Evolutionary conservation across 2,329 filamentous ascomycete species (phyloP).

Genomic region (Alternaria infectoria): DNA sequence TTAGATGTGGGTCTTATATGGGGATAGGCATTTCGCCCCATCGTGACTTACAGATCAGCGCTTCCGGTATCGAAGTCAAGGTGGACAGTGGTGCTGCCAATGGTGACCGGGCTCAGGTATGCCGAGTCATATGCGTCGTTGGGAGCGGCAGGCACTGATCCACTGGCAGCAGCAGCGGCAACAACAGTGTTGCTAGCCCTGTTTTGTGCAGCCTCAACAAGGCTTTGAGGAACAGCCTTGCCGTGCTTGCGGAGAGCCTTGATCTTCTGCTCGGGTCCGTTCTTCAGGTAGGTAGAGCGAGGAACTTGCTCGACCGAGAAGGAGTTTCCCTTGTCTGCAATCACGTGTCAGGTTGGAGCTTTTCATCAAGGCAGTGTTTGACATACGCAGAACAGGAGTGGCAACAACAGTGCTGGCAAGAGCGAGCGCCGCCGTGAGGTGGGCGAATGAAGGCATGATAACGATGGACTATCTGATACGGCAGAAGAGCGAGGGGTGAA

Average conservation of each 20-base stretch:
- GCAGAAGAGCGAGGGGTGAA: constrained; percentile 15
- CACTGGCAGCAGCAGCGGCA: constrained; percentile 29
- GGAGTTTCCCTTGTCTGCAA: constrained; percentile 27
- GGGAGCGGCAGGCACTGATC: constrained; percentile 50
- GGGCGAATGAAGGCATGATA: constrained; percentile 43
- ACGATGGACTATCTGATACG: constrained; percentile 6
- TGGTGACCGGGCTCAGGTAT: constrained; percentile 59
- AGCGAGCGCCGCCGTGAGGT: constrained; percentile 42
- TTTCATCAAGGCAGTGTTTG: neutral
- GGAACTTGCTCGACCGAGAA: constrained; percentile 44
- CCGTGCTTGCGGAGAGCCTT: constrained; percentile 51
- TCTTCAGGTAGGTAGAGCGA: constrained; percentile 41
- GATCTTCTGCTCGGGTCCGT: constrained; percentile 46
- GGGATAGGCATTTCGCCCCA: neutral
- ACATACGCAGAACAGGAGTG: constrained; percentile 31
- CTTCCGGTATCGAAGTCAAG: constrained; percentile 76
- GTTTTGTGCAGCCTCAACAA: constrained; percentile 42
- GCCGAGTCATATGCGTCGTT: constrained; percentile 46
- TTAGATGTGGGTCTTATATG: constrained; percentile 15
- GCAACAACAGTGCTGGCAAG: constrained; percentile 33
- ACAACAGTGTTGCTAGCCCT: constrained; percentile 25
- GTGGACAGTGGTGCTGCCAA: constrained; percentile 68
- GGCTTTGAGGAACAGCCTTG: constrained; percentile 35
- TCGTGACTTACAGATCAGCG: constrained; percentile 65
- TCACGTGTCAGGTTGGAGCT: neutral